Percentiles rank a stretch among this genome's conserved stretches.
Conservation (phyloP, 73 alveolate genomes). For the Symbiodinium pilosum region DNA sequence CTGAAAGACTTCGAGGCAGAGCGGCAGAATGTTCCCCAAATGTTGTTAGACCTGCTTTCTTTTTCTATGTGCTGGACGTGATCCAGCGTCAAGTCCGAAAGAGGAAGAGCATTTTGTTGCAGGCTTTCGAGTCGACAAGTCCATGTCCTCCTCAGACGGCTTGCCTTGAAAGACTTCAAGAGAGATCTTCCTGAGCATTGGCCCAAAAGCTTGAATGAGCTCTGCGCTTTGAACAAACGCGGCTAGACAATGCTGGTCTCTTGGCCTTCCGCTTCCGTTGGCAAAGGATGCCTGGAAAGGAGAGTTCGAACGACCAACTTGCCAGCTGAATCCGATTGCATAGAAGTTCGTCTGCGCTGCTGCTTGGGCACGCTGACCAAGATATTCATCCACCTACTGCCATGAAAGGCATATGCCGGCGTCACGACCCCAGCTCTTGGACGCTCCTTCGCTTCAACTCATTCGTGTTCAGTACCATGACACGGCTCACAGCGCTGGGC, state of each 20-base stretch:
- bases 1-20: too few species aligned
- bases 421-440: conserved; percentile 26
- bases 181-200: background rate
- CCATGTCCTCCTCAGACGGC: conserved; percentile 45
- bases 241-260: background rate
- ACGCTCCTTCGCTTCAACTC: background rate
- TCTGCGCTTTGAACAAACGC: background rate
- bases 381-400: conserved; percentile 29
- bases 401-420: conserved; percentile 62
- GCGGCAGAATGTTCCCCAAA: too few species aligned
- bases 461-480: too few species aligned
- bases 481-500: background rate
- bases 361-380: conserved; percentile 10
- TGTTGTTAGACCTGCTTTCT: too few species aligned
- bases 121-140: too few species aligned
- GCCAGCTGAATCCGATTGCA: too few species aligned
- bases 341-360: too few species aligned
- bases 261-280: conserved; percentile 23
- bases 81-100: too few species aligned
- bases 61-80: too few species aligned
- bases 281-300: conserved; percentile 76
- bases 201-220: too few species aligned
- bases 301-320: background rate
- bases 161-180: conserved; percentile 19
- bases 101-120: too few species aligned